Conservation (phyloP, 495 filamentous ascomycete species). For the Xanthoparmelia taractica region DNA sequence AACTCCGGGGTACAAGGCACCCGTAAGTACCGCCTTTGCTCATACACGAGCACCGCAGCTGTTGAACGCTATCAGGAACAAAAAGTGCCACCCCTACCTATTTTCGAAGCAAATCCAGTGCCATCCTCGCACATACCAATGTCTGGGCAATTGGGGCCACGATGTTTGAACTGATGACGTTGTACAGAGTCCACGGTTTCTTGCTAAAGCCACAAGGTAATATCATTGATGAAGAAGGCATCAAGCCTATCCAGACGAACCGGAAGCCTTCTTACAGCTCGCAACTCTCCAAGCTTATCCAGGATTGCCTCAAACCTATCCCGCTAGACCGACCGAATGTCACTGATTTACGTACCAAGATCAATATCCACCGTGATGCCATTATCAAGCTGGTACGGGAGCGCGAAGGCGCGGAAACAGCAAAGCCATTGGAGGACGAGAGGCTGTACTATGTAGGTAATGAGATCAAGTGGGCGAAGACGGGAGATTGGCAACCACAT, state of each 20-base stretch:
- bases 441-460: slow-evolving; percentile 11
- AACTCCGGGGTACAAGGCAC: slow-evolving; percentile 13
- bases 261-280: slow-evolving; percentile 7
- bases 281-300: background rate
- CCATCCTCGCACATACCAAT: slow-evolving; percentile 12
- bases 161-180: no score
- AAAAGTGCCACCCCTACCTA: background rate
- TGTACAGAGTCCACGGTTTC: slow-evolving; percentile 11
- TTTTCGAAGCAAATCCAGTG: background rate
- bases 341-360: background rate
- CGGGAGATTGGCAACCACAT: slow-evolving; percentile 2
- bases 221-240: background rate
- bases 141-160: slow-evolving; percentile 21
- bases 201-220: background rate
- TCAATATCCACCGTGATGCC: background rate
- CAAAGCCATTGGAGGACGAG: background rate
- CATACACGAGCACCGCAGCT: background rate
- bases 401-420: background rate
- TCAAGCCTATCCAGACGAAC: background rate
- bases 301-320: background rate
- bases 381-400: background rate
- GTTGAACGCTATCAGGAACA: background rate
- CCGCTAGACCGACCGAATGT: background rate
- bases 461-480: slow-evolving; percentile 6
- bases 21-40: slow-evolving; percentile 4